Evolutionary conservation across 176 grass and related monocot species (phyloP), one percentile per base, ranked within the genome.

Genomic region (Tuctoria greenei): DNA sequence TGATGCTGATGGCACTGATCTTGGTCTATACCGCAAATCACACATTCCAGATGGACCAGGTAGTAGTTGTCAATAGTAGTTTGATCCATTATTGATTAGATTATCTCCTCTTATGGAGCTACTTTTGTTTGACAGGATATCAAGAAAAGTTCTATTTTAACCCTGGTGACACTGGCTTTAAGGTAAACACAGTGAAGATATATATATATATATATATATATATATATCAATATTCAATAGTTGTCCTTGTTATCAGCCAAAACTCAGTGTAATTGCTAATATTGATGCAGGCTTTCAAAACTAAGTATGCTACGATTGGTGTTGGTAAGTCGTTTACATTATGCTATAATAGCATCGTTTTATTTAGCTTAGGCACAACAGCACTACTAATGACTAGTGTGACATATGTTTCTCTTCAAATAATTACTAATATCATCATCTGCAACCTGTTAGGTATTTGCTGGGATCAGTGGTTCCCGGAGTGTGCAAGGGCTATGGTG

Each of bases 81-180:
- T 24, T 77, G 36, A 21, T 57, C 15, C 18, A n/a, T 9, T 35
- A 66, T 59, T 18, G 45, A 42, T 42, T 69, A 37, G 11, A 10
- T 12, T 49, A 50, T 43, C 67, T 78, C 46, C 66, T 75, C 28
- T 25, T 46, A 28, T 51, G 7, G 66, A 76, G 0, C 11, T 14
- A 44, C 44, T 64, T 72, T 13, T 71, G 18, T 55, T 81, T 89
- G 67, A 23, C 66, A 99, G 95, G 95, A 35, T 95, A 99, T 80
- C 84, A 99, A 88, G 95, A 99, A 63, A 99, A 99, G 55, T 99
- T 81, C 54, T 99, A 99, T 80, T 99, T 95, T 80, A 99, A 95
- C 66, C 89, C 89, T 0, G 95, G 95, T 35, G 95, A 95, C 69
- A 95, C 91, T 11, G 91, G 95, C 54, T 99, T 99, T 73, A 99